phyloP scores from a whole-genome alignment of 2,329 filamentous ascomycete species.

The Diaporthe sp. region DNA sequence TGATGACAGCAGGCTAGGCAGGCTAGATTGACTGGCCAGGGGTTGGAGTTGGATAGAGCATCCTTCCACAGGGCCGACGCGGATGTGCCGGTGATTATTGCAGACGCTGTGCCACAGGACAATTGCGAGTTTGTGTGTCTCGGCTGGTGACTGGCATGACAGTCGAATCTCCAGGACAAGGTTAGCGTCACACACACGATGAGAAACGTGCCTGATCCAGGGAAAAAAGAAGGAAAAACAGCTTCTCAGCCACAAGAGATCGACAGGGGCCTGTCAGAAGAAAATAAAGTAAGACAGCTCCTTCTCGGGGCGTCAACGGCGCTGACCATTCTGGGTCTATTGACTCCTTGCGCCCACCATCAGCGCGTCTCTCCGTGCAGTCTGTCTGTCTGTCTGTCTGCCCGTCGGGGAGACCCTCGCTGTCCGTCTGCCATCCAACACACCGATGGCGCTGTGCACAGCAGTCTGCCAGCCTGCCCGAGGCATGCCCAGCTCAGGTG shows the following conservation, averaged over 20 bases:
- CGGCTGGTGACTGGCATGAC: slow-evolving; percentile 33
- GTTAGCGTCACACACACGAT: slow-evolving; percentile 27
- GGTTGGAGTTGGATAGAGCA: slow-evolving; percentile 16
- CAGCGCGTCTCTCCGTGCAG: background rate
- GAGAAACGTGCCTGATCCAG: slow-evolving; percentile 1
- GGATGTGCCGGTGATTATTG: slow-evolving; percentile 26
- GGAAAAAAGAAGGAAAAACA: slow-evolving; percentile 4
- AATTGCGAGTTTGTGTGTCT: slow-evolving; percentile 33
- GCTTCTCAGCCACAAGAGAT: slow-evolving; percentile 8
- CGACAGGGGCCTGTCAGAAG: slow-evolving; percentile 30
- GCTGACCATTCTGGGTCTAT: background rate
- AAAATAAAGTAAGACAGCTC: background rate
- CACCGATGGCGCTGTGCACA: slow-evolving; percentile 1
- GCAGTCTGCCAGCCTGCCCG: background rate
- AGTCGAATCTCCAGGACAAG: slow-evolving; percentile 28
- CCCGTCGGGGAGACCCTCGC: background rate
- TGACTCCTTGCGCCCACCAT: background rate
- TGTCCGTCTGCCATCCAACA: background rate
- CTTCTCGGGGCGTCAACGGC: slow-evolving; percentile 5
- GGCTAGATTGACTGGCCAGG: slow-evolving; percentile 7
- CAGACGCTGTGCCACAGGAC: slow-evolving; percentile 17
- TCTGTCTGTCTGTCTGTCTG: background rate
- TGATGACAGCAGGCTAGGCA: slow-evolving; percentile 36
- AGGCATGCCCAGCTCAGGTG: slow-evolving; percentile 6
- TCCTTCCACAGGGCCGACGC: slow-evolving; percentile 2